A percentile compares a stretch with the other conserved stretches of the same genome.
These are phyloP conservation scores for Paracoccidioides lutzii DNA, from an alignment of 2,329 filamentous ascomycete genomes.

Conservation along the genomic window DNA sequence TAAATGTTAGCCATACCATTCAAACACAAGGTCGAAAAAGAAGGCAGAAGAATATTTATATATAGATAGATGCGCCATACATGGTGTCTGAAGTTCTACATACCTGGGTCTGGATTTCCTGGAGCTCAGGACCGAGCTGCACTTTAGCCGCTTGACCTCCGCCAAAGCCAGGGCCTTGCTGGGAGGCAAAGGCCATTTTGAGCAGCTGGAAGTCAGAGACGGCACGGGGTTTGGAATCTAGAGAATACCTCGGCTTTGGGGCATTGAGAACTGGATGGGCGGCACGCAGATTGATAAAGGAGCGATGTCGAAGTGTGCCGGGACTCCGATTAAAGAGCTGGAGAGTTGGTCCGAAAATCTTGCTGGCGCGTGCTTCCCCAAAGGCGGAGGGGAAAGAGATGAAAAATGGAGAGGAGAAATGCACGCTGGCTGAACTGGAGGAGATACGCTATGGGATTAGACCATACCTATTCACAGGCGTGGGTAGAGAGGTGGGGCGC, in stretches of 20 bases:
- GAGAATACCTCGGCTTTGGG: slow-evolving; percentile 18
- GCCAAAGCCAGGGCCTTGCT: slow-evolving; percentile 34
- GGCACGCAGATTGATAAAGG: slow-evolving; percentile 23
- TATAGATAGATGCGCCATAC: no score
- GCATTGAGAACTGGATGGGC: slow-evolving; percentile 29
- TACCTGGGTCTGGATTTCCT: slow-evolving; percentile 74
- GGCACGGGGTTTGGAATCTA: slow-evolving; percentile 25
- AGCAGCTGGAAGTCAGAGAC: slow-evolving; percentile 26
- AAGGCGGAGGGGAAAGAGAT: not conserved
- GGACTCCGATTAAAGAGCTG: slow-evolving; percentile 32
- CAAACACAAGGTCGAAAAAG: no score
- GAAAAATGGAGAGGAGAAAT: slow-evolving; percentile 12
- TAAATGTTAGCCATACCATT: not conserved
- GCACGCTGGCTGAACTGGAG: not conserved
- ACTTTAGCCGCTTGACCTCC: slow-evolving; percentile 27
- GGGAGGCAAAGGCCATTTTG: slow-evolving; percentile 53
- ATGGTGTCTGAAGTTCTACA: not conserved
- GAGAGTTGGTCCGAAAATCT: slow-evolving; percentile 34
- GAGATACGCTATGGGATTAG: not conserved
- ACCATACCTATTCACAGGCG: not conserved
- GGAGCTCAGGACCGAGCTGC: slow-evolving; percentile 53
- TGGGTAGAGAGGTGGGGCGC: not conserved
- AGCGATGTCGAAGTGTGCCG: slow-evolving; percentile 30
- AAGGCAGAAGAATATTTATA: no score
- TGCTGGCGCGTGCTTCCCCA: slow-evolving; percentile 20